Percentiles rank a stretch among this genome's conserved stretches.
Evolutionary conservation across 208 protist genomes (phyloP).

Genomic region (Leishmania amazonensis): DNA sequence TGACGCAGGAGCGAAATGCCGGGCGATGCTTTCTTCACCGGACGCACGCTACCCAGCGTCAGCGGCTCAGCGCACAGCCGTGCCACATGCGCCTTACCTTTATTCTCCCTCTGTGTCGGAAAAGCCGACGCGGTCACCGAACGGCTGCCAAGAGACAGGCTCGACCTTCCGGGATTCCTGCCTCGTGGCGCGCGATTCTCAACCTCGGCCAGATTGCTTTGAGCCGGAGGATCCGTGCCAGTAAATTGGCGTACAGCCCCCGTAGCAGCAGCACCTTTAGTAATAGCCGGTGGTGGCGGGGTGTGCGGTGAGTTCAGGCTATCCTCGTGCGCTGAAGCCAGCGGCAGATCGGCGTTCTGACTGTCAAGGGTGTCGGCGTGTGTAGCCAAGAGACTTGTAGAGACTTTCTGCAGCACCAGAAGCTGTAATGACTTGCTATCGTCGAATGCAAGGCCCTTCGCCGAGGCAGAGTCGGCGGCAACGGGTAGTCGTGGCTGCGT

Average conservation of each 20-base stretch:
- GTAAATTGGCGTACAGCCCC: background rate
- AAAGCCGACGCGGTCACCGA: background rate
- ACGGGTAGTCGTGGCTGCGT: background rate
- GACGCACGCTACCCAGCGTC: constrained; percentile 29
- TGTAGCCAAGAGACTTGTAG: background rate
- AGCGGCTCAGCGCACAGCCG: constrained; percentile 8
- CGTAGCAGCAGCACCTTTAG: background rate
- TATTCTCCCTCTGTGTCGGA: background rate
- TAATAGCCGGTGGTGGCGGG: background rate
- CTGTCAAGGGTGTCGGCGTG: no score
- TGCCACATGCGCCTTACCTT: background rate
- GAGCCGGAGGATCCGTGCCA: no score
- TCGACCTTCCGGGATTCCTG: background rate
- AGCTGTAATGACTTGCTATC: background rate
- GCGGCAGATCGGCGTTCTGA: background rate
- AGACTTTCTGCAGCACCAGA: background rate
- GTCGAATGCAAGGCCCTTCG: background rate
- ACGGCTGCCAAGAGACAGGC: background rate
- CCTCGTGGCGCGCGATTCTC: constrained; percentile 2
- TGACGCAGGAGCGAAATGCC: constrained; percentile 31
- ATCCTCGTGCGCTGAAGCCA: background rate
- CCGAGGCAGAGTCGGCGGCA: no score
- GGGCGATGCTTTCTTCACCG: constrained; percentile 42
- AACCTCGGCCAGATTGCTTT: background rate
- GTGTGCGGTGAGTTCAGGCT: background rate